These are phyloP conservation scores for Udeniomyces megalosporus DNA, from an alignment of 768 basidiomycete genomes.

Conservation along the genomic window DNA sequence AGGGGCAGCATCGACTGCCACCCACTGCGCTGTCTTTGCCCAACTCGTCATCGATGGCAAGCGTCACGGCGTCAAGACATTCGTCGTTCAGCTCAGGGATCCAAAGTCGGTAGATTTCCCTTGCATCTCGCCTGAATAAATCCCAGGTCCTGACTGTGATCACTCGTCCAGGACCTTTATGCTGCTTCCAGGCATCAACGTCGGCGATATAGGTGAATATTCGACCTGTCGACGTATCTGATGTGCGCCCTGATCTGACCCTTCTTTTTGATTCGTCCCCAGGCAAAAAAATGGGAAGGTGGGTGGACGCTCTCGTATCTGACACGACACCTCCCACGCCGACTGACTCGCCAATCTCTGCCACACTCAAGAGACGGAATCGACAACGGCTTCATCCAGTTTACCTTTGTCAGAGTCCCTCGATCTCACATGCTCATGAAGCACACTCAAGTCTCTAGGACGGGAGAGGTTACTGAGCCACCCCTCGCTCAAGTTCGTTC, in stretches of 20 bases:
- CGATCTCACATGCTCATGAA: constrained; percentile 35
- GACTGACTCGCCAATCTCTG: too few relatives aligned
- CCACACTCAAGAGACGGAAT: not conserved
- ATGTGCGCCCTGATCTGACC: too few relatives aligned
- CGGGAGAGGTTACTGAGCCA: constrained; percentile 16
- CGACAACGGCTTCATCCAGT: constrained; percentile 31
- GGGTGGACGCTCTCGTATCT: not conserved
- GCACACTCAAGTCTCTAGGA: constrained; percentile 28
- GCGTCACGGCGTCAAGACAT: constrained; percentile 33
- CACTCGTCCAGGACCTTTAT: constrained; percentile 26
- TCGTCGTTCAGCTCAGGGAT: constrained; percentile 33
- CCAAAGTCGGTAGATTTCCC: constrained; percentile 1
- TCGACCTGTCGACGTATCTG: too few relatives aligned
- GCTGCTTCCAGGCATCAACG: constrained; percentile 31
- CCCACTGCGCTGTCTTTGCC: constrained; percentile 34
- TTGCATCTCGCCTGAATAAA: not conserved
- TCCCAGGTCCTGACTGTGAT: too few relatives aligned
- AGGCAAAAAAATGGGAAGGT: constrained; percentile 35
- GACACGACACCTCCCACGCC: too few relatives aligned
- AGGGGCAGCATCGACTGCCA: constrained; percentile 34
- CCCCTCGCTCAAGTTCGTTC: constrained; percentile 34
- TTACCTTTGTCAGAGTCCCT: constrained; percentile 34
- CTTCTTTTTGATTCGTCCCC: too few relatives aligned
- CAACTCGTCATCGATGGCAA: constrained; percentile 33
- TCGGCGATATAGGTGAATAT: constrained; percentile 36